phyloP scores from a whole-genome alignment of 352 stramenopile genomes.

The Pythium brachiatum region DNA sequence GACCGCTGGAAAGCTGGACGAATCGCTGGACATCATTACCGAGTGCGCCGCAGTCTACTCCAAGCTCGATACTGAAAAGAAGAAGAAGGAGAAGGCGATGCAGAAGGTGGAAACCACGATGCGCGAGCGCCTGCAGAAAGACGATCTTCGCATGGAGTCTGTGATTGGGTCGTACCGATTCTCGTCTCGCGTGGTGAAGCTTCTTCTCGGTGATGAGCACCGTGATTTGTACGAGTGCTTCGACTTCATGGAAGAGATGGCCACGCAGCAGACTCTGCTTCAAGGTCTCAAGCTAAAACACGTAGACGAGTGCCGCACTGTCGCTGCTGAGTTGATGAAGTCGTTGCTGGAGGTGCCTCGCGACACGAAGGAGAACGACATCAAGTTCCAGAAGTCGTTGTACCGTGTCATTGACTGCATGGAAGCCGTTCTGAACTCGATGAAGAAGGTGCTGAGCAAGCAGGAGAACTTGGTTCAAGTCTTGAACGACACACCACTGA shows the following conservation, averaged over 20 bases:
- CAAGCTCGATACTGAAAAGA: constrained; percentile 78
- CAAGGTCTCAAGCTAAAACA: constrained; percentile 78
- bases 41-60: constrained; percentile 78
- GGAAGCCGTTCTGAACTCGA: constrained; percentile 65
- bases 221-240: constrained; percentile 77
- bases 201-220: constrained; percentile 82
- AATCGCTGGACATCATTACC: constrained; percentile 80
- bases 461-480: constrained; percentile 82
- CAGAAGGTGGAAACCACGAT: constrained; percentile 85
- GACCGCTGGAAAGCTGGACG: constrained; percentile 77
- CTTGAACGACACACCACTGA: constrained; percentile 77
- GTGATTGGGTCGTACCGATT: constrained; percentile 83
- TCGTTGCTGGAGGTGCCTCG: constrained; percentile 76
- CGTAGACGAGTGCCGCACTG: constrained; percentile 65
- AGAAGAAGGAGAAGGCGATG: constrained; percentile 84
- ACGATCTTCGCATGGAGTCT: constrained; percentile 75
- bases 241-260: constrained; percentile 85
- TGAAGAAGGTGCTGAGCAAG: constrained; percentile 81
- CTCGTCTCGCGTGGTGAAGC: constrained; percentile 71
- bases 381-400: constrained; percentile 81
- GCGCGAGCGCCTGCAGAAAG: constrained; percentile 77
- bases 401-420: constrained; percentile 84
- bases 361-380: constrained; percentile 64
- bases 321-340: constrained; percentile 78
- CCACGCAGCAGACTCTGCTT: constrained; percentile 55